These are phyloP conservation scores for Mycena citricolor DNA, from an alignment of 1,284 basidiomycete species.

Conservation along the genomic window DNA sequence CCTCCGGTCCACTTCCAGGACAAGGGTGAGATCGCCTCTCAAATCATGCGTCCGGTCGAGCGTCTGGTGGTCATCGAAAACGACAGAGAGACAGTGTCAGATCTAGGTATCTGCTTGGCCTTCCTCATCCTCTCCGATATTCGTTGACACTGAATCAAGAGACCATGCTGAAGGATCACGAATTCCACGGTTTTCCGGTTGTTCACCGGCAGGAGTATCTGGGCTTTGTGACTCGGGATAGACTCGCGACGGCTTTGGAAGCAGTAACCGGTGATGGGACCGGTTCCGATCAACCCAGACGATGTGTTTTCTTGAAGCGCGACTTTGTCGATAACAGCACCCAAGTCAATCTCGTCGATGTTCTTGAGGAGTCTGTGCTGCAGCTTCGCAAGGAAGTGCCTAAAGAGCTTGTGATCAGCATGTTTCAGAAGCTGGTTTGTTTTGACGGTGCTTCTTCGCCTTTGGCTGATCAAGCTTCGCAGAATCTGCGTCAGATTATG, in stretches of 20 bases:
- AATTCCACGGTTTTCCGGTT: conserved; percentile 65
- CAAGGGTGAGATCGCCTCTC: conserved; percentile 58
- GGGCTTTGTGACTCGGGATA: conserved; percentile 61
- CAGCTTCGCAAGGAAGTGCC: conserved; percentile 68
- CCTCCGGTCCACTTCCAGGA: conserved; percentile 70
- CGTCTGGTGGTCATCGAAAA: conserved; percentile 55
- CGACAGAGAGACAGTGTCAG: conserved; percentile 43
- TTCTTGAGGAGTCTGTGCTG: conserved; percentile 59
- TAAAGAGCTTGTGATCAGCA: conserved; percentile 65
- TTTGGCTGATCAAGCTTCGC: conserved; percentile 6
- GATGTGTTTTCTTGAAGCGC: conserved; percentile 42
- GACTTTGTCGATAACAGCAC: conserved; percentile 28
- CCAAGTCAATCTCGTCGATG: conserved; percentile 46
- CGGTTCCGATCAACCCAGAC: conserved; percentile 19
- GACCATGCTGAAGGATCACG: conserved; percentile 39
- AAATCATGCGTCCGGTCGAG: conserved; percentile 58
- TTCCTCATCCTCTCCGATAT: background rate
- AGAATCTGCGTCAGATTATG: conserved; percentile 69
- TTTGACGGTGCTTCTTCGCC: background rate
- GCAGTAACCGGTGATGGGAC: conserved; percentile 32
- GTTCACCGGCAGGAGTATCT: conserved; percentile 50
- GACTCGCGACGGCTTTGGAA: conserved; percentile 52
- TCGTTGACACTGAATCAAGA: conserved; percentile 28
- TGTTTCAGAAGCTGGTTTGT: conserved; percentile 69
- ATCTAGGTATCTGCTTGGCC: conserved; percentile 42